These are phyloP conservation scores for Kuraishia piskuri DNA, from an alignment of 805 yeast species.

Conservation along the genomic window DNA sequence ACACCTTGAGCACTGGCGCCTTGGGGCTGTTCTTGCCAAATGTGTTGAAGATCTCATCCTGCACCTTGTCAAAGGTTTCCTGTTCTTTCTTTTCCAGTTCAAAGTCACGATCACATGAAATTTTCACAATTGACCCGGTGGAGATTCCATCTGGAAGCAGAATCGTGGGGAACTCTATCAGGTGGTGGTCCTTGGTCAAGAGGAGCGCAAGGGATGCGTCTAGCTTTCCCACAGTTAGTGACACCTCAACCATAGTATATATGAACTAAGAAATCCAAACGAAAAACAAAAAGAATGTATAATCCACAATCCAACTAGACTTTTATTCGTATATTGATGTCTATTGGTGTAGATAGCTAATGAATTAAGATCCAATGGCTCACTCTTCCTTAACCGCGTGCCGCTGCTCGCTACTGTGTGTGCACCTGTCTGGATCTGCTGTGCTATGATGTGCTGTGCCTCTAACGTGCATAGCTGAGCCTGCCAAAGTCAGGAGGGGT, in stretches of 20 bases:
- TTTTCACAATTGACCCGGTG: constrained; percentile 87
- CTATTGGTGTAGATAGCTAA: neutral
- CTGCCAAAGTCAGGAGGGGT: neutral
- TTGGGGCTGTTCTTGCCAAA: constrained; percentile 72
- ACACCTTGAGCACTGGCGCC: constrained; percentile 56
- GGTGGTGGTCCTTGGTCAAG: constrained; percentile 81
- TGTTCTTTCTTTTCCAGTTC: constrained; percentile 57
- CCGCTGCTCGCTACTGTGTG: neutral
- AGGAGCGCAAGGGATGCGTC: constrained; percentile 92
- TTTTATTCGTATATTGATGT: neutral
- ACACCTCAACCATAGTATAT: constrained; percentile 68
- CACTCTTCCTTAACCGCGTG: neutral
- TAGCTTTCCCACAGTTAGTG: constrained; percentile 88
- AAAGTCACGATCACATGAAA: constrained; percentile 72
- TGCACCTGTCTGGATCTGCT: neutral
- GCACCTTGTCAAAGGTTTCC: constrained; percentile 51
- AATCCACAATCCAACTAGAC: neutral
- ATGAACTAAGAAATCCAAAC: neutral
- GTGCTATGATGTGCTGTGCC: neutral
- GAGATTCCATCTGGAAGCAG: constrained; percentile 81
- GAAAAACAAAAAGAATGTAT: no score
- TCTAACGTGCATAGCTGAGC: neutral
- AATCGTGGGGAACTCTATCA: constrained; percentile 95
- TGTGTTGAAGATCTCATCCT: constrained; percentile 59
- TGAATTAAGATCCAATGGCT: neutral